Conservation (phyloP, 345 rosid genomes). For the Eucalyptus paniculata region DNA sequence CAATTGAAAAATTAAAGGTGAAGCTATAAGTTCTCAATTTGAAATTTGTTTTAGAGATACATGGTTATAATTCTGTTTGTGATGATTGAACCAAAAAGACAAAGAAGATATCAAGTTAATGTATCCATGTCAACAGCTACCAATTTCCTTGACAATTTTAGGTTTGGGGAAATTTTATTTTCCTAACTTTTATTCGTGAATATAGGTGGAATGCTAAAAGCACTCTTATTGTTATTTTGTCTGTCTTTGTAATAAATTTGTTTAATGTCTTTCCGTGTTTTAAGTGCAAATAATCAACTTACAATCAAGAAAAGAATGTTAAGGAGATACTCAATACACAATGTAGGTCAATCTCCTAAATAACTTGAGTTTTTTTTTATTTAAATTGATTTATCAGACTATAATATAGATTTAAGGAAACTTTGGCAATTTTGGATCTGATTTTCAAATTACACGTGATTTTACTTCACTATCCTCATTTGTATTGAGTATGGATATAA, state of each 20-base stretch:
- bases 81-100: neutral
- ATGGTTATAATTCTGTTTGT: neutral
- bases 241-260: too few species aligned
- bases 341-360: neutral
- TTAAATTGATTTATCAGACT: neutral
- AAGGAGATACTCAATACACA: neutral
- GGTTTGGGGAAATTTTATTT: neutral
- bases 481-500: too few species aligned
- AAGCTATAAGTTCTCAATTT: neutral
- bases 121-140: neutral
- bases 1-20: neutral
- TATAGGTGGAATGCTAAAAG: neutral
- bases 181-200: neutral
- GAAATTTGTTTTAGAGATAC: neutral
- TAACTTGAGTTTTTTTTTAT: too few species aligned
- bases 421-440: neutral
- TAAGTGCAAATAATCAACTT: neutral
- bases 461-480: neutral
- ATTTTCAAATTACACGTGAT: neutral
- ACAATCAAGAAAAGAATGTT: neutral
- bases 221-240: neutral
- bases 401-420: neutral
- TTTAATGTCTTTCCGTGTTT: neutral
- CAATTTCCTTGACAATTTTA: neutral
- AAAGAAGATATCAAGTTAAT: too few species aligned